Evolutionary conservation across 75 land plant genomes (phyloP), one percentile per base, ranked within the genome.

Genomic region (Adiantum capillusveneris): DNA sequence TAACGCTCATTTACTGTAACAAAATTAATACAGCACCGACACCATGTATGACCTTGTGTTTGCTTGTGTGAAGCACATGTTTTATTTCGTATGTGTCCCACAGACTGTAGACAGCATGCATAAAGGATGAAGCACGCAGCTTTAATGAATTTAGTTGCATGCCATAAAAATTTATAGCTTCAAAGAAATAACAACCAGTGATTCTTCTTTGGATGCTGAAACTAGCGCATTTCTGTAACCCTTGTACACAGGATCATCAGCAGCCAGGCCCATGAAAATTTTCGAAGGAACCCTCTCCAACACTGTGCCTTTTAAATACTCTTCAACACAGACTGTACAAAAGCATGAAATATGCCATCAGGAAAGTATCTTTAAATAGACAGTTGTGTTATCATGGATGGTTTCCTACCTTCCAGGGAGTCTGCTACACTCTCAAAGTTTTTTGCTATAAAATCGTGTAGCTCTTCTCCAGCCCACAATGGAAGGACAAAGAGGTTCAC

Each of bases 401-500:
- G 43, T 14, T 41, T 41, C 43, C 9, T 41, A 41, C 43, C 43
- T 14, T 41, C 43, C 9, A 88, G 64, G 28, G 82, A 81, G 1
- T 65, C 60, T 11, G 93, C 89, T 1, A 85, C 79, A 49, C 56
- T 67, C 45, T 31, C 58, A 49, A 88, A 82, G 53, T 88, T 88
- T 34, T 76, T 77, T 2, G 41, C 80, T 19, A 81, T 76, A 51
- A 81, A 58, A 22, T 70, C 66, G 67, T 88, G 93, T 20, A 88
- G 66, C 71, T 88, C 93, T 54, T 85, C 93, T 46, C 93, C 93
- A 31, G 89, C 89, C 93, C 93, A 88, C 20, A 85, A 78, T 39
- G 89, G 93, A 53, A 67, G 77, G 12, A 88, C 63, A 60, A 53
- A 81, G 9, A 81, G 73, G 55, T 81, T 84, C 2, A 88, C 66